These are phyloP conservation scores for Nothophytophthora sp. DNA, from an alignment of 352 stramenopile genomes.

Conservation along the genomic window DNA sequence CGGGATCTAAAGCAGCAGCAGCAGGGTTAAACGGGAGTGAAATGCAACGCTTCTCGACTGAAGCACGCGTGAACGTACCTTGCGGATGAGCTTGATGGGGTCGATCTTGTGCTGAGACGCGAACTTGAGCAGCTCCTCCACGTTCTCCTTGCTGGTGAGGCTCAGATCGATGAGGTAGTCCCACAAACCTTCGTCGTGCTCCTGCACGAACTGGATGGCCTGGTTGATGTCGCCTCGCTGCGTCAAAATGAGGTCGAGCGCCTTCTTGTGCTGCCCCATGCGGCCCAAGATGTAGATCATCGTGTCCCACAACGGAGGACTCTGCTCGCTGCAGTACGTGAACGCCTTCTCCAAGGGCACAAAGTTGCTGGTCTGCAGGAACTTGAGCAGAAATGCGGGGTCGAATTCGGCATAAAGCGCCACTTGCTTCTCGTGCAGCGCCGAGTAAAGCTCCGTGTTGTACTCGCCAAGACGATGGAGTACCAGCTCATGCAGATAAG, in stretches of 20 bases:
- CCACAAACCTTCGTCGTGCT: conserved; percentile 76
- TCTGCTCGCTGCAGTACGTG: conserved; percentile 75
- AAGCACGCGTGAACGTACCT: too few relatives aligned
- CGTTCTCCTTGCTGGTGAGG: conserved; percentile 73
- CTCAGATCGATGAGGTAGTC: conserved; percentile 86
- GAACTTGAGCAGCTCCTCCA: conserved; percentile 72
- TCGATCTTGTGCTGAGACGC: conserved; percentile 85
- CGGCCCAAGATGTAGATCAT: conserved; percentile 89
- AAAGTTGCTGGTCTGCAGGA: conserved; percentile 82
- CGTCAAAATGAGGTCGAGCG: conserved; percentile 81
- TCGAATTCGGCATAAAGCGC: conserved; percentile 73
- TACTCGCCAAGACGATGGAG: conserved; percentile 71
- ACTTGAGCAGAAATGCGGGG: conserved; percentile 65
- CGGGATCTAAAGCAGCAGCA: too few relatives aligned
- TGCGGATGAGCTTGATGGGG: conserved; percentile 82
- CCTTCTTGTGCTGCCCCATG: conserved; percentile 87
- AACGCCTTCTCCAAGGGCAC: conserved; percentile 85
- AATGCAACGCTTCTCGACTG: too few relatives aligned
- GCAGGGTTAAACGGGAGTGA: too few relatives aligned
- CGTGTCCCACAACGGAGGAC: conserved; percentile 74
- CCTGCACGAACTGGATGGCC: conserved; percentile 82
- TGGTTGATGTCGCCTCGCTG: conserved; percentile 82
- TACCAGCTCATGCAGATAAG: conserved; percentile 81
- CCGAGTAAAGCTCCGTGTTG: conserved; percentile 74
- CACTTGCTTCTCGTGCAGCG: conserved; percentile 77